Percentiles rank a stretch among this genome's conserved stretches.
Evolutionary conservation across 805 yeast species (phyloP).

Genomic region (Lachancea waltii): DNA sequence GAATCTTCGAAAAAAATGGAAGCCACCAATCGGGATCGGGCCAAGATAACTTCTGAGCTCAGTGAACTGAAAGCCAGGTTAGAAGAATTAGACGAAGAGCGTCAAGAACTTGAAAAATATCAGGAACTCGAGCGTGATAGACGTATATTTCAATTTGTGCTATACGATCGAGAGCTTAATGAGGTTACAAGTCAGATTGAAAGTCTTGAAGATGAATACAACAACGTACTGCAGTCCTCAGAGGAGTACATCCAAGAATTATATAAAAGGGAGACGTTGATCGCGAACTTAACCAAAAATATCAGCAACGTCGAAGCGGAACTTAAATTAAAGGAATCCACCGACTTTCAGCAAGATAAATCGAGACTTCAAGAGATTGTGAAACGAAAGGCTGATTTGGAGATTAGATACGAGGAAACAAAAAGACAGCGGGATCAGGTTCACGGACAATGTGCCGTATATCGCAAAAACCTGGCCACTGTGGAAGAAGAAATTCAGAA

Average conservation of each 20-base stretch:
- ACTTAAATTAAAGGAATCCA: constrained; percentile 41
- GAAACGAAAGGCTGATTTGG: constrained; percentile 43
- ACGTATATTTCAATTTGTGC: constrained; percentile 65
- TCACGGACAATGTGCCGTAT: constrained; percentile 29
- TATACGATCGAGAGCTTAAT: constrained; percentile 69
- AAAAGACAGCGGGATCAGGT: constrained; percentile 33
- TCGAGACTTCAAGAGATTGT: constrained; percentile 44
- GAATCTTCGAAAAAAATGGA: constrained; percentile 79
- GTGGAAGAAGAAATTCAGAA: constrained; percentile 28
- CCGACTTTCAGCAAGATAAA: constrained; percentile 53
- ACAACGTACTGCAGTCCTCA: constrained; percentile 44
- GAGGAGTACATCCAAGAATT: constrained; percentile 48
- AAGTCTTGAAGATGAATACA: constrained; percentile 51
- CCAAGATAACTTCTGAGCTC: constrained; percentile 68
- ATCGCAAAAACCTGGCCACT: constrained; percentile 22
- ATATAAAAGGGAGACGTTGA: constrained; percentile 52
- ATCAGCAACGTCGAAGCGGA: constrained; percentile 43
- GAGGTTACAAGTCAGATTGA: constrained; percentile 57
- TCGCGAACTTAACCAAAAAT: constrained; percentile 39
- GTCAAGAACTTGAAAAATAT: constrained; percentile 62
- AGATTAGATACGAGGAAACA: constrained; percentile 41
- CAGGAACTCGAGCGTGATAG: constrained; percentile 62
- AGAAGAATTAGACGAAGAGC: constrained; percentile 74
- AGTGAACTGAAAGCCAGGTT: constrained; percentile 63
- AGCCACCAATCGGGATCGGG: constrained; percentile 60